Evolutionary conservation across 2,329 filamentous ascomycete genomes (phyloP).

Genomic region (Colletotrichum eremochloae): DNA sequence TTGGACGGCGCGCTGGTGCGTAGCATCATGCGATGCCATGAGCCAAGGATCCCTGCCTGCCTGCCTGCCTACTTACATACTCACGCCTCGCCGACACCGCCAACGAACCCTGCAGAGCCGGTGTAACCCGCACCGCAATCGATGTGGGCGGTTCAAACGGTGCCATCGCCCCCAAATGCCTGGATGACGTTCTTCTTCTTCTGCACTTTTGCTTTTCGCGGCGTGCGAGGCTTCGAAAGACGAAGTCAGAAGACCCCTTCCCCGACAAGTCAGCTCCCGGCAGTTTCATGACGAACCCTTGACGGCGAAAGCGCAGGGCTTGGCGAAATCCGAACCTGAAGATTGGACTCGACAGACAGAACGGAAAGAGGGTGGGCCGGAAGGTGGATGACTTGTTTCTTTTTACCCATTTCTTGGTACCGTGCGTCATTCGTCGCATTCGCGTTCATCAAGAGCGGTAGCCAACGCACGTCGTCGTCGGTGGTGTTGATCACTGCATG

Average conservation of each 20-base stretch:
- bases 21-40: not conserved
- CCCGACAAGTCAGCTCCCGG: not conserved
- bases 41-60: not conserved
- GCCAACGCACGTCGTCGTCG: conserved; percentile 12
- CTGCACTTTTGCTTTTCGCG: conserved; percentile 9
- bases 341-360: not conserved
- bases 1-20: no score
- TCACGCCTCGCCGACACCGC: conserved; percentile 2
- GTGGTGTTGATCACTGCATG: not conserved
- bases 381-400: not conserved
- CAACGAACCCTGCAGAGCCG: conserved; percentile 28
- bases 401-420: not conserved
- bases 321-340: not conserved
- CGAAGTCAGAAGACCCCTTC: not conserved
- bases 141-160: conserved; percentile 31
- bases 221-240: not conserved
- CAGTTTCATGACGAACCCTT: conserved; percentile 26
- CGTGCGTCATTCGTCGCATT: not conserved
- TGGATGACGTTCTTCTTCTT: conserved; percentile 7
- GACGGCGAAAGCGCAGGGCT: conserved; percentile 13
- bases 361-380: not conserved
- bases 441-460: not conserved
- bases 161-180: not conserved
- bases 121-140: not conserved
- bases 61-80: not conserved